Conservation (phyloP, 108 stramenopile species). For the Nannochloropsis gaditana region DNA sequence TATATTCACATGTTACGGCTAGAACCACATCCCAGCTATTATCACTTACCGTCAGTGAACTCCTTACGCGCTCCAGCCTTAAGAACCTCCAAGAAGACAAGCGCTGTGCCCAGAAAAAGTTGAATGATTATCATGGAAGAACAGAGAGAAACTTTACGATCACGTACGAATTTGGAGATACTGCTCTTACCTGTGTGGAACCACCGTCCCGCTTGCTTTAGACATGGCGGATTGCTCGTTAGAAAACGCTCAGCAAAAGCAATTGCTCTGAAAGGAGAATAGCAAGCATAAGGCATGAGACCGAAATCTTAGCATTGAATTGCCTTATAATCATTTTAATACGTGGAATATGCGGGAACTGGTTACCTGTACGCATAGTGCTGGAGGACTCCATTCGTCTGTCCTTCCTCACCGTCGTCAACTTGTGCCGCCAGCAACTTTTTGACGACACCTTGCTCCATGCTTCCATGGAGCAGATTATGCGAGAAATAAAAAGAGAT, state of each 20-base stretch:
- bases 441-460: slow-evolving; percentile 10
- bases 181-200: background rate
- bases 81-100: slow-evolving; percentile 16
- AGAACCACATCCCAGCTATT: background rate
- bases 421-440: slow-evolving; percentile 1
- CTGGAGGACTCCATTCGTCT: slow-evolving; percentile 5
- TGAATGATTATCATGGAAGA: no score
- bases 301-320: background rate
- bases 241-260: background rate
- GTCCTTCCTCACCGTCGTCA: background rate
- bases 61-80: background rate
- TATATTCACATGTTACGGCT: background rate
- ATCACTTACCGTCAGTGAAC: background rate
- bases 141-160: no score
- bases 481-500: no score
- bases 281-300: background rate
- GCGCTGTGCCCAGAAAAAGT: background rate
- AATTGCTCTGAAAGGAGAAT: background rate
- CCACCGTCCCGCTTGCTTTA: background rate
- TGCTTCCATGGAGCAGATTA: background rate
- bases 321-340: background rate
- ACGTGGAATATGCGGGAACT: background rate
- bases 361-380: slow-evolving; percentile 2
- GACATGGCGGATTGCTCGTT: background rate
- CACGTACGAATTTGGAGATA: background rate